Evolutionary conservation across 345 rosid genomes (phyloP).

Genomic region (Boechera retrofracta): DNA sequence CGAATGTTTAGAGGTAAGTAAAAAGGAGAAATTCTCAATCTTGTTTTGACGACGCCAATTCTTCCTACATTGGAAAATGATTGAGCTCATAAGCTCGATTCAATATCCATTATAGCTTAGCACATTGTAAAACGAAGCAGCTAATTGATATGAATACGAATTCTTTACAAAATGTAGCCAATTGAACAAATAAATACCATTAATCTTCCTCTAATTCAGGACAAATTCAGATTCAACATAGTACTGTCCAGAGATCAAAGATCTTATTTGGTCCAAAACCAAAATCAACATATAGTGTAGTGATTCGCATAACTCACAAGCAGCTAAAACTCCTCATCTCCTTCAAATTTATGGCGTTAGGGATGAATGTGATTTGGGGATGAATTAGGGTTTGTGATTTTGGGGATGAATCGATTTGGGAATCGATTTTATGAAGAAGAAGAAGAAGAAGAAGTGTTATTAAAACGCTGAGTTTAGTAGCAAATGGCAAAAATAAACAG

Average conservation of each 20-base stretch:
- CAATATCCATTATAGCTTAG: not conserved
- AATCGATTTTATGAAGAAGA: too few species aligned
- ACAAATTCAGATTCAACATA: conserved; percentile 10
- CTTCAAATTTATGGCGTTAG: not conserved
- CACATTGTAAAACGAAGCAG: conserved; percentile 5
- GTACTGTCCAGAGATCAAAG: not conserved
- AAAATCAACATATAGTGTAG: not conserved
- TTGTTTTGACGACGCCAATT: conserved; percentile 70
- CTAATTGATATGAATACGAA: not conserved
- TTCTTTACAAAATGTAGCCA: conserved; percentile 22
- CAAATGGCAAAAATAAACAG: too few species aligned
- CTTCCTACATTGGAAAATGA: conserved; percentile 49
- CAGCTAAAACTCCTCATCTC: not conserved
- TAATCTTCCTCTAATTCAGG: conserved; percentile 14
- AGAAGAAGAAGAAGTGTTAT: too few species aligned
- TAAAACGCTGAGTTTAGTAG: too few species aligned
- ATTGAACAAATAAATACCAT: not conserved
- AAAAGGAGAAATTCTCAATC: conserved; percentile 49
- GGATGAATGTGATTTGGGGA: too few species aligned
- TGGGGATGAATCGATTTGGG: too few species aligned
- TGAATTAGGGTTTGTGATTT: too few species aligned
- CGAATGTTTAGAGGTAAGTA: not conserved
- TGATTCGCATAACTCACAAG: conserved; percentile 14
- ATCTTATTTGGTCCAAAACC: not conserved
- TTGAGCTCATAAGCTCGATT: conserved; percentile 13